Evolutionary conservation across 1,139 yeast genomes (phyloP).

Genomic region (Protomyces inouyei): DNA sequence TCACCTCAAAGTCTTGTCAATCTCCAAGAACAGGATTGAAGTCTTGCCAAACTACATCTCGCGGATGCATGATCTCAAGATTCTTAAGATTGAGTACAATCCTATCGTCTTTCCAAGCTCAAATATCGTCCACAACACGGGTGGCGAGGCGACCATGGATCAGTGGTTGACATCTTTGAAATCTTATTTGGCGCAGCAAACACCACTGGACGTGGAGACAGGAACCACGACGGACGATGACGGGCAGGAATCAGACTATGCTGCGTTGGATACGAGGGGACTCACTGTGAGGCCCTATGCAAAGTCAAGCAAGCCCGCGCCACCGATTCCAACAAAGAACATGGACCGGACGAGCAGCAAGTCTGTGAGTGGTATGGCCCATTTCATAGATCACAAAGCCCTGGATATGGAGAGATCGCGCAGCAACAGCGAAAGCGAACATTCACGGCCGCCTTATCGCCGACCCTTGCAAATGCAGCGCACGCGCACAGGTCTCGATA

Average conservation of each 20-base stretch:
- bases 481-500: constrained; percentile 38
- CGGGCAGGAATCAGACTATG: constrained; percentile 24
- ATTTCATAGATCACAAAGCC: constrained; percentile 29
- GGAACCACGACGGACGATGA: constrained; percentile 24
- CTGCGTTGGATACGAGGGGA: neutral
- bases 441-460: constrained; percentile 54
- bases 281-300: neutral
- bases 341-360: constrained; percentile 17
- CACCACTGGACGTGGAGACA: constrained; percentile 2
- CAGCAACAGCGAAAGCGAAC: constrained; percentile 54
- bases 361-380: constrained; percentile 25
- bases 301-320: constrained; percentile 26
- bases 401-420: constrained; percentile 46
- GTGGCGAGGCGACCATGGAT: constrained; percentile 41
- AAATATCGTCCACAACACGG: constrained; percentile 39
- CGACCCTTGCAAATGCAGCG: constrained; percentile 66
- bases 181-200: constrained; percentile 8
- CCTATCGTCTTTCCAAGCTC: constrained; percentile 55
- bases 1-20: constrained; percentile 48
- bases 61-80: constrained; percentile 51
- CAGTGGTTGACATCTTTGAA: constrained; percentile 58
- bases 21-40: constrained; percentile 58
- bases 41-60: constrained; percentile 56
- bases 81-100: constrained; percentile 67
- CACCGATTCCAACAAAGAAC: constrained; percentile 23